phyloP scores from a whole-genome alignment of 495 filamentous ascomycete genomes.

The Penicillium ochrochloron region DNA sequence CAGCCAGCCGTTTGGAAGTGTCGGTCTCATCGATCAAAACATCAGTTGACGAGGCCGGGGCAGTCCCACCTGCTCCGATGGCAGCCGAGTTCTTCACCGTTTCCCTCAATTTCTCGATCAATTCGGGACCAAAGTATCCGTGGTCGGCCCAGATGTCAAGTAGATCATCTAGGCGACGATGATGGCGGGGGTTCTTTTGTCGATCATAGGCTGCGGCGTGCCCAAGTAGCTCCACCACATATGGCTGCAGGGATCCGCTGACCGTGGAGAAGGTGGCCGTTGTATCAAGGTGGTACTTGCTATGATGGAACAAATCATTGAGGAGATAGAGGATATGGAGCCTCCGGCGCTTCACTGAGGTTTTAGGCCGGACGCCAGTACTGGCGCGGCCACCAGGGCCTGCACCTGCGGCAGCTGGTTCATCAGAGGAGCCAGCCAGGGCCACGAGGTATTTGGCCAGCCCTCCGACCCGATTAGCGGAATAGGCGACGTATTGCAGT shows the following conservation, averaged over 20 bases:
- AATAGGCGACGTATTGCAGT: conserved; percentile 69
- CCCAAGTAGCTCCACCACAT: conserved; percentile 64
- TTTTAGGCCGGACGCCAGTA: conserved; percentile 26
- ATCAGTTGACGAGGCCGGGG: conserved; percentile 32
- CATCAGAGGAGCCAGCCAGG: conserved; percentile 63
- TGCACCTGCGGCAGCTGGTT: conserved; percentile 23
- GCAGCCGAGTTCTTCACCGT: conserved; percentile 55
- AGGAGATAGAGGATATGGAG: conserved; percentile 83
- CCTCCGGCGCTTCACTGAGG: conserved; percentile 69
- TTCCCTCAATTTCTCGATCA: conserved; percentile 64
- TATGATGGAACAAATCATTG: conserved; percentile 83
- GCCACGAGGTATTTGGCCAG: conserved; percentile 79
- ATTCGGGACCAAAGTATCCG: conserved; percentile 64
- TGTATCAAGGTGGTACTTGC: conserved; percentile 60
- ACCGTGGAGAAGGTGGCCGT: conserved; percentile 55
- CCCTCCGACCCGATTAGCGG: conserved; percentile 65
- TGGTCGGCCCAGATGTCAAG: conserved; percentile 75
- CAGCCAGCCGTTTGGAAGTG: conserved; percentile 35
- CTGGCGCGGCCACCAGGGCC: neutral
- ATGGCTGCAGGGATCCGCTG: conserved; percentile 61
- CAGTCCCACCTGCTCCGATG: conserved; percentile 12
- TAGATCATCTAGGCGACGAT: conserved; percentile 65
- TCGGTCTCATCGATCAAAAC: conserved; percentile 28
- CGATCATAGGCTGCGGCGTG: conserved; percentile 63
- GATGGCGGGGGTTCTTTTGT: conserved; percentile 66